Conservation (phyloP, 2,329 filamentous ascomycete genomes). For the Xylaria polymorpha region DNA sequence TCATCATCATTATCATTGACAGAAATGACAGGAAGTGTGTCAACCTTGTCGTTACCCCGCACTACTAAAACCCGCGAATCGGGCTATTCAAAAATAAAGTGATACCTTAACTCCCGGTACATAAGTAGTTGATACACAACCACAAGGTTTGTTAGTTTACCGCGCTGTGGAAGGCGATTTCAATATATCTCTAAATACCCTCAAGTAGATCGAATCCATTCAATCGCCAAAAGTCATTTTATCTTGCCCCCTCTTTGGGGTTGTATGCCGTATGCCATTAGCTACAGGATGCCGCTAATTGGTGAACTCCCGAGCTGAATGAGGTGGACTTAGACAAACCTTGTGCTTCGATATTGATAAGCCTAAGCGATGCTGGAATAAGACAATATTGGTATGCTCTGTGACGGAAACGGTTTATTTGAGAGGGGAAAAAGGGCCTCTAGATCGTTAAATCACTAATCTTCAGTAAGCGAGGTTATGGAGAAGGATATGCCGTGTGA, state of each 20-base stretch:
- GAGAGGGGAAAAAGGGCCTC: not conserved
- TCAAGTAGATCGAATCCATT: not conserved
- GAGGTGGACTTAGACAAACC: not conserved
- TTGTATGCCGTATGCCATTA: no score
- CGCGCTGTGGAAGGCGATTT: not conserved
- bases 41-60: not conserved
- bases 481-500: not conserved
- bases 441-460: not conserved
- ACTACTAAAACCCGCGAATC: not conserved
- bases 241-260: not conserved
- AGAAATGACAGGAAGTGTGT: not conserved
- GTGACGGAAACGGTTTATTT: not conserved
- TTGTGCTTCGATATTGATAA: not conserved
- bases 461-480: not conserved
- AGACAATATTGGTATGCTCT: not conserved
- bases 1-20: not conserved
- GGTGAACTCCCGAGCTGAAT: not conserved
- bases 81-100: not conserved
- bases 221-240: not conserved
- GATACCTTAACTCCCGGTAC: not conserved
- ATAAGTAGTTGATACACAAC: not conserved
- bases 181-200: not conserved
- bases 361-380: not conserved
- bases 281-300: not conserved
- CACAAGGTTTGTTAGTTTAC: not conserved